Percentiles rank a stretch among this genome's conserved stretches.
These are phyloP conservation scores for Capronia americana DNA, from an alignment of 2,329 filamentous ascomycete genomes.

Conservation along the genomic window DNA sequence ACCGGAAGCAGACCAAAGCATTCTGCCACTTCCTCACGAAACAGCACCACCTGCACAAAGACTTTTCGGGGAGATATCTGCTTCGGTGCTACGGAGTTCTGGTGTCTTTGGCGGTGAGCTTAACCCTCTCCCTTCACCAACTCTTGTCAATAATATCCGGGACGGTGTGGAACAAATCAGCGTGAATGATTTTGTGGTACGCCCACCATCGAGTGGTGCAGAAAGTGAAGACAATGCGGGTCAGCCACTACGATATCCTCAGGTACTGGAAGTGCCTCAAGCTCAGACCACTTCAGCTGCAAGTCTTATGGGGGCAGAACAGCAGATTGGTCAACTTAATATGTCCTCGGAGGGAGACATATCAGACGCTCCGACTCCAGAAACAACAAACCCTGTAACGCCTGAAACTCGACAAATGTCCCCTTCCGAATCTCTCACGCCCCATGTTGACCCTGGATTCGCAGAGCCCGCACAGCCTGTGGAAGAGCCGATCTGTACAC, in stretches of 20 bases:
- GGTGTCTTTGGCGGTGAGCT: conserved; percentile 50
- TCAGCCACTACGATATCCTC: conserved; percentile 47
- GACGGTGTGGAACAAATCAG: conserved; percentile 45
- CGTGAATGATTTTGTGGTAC: conserved; percentile 48
- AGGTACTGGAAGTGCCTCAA: conserved; percentile 46
- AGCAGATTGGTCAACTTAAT: conserved; percentile 55
- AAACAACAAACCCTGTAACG: conserved; percentile 44
- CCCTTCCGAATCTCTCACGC: conserved; percentile 29
- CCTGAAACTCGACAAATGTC: conserved; percentile 45
- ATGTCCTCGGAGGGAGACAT: conserved; percentile 51
- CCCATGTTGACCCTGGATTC: conserved; percentile 34
- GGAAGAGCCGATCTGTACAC: conserved; percentile 41
- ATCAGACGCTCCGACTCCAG: conserved; percentile 43
- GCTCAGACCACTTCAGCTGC: conserved; percentile 49
- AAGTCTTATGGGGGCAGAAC: conserved; percentile 57
- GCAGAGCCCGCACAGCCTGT: conserved; percentile 39
- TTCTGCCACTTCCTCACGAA: conserved; percentile 38
- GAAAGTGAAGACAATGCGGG: conserved; percentile 44
- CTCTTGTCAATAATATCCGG: conserved; percentile 32
- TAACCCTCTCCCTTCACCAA: conserved; percentile 10
- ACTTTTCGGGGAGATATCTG: conserved; percentile 68
- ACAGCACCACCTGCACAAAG: conserved; percentile 42
- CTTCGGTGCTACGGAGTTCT: conserved; percentile 62
- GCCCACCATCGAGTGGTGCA: background rate
- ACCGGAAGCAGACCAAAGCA: conserved; percentile 46